Conservation (phyloP, 306 rosid species). For the Pyrus communis region DNA sequence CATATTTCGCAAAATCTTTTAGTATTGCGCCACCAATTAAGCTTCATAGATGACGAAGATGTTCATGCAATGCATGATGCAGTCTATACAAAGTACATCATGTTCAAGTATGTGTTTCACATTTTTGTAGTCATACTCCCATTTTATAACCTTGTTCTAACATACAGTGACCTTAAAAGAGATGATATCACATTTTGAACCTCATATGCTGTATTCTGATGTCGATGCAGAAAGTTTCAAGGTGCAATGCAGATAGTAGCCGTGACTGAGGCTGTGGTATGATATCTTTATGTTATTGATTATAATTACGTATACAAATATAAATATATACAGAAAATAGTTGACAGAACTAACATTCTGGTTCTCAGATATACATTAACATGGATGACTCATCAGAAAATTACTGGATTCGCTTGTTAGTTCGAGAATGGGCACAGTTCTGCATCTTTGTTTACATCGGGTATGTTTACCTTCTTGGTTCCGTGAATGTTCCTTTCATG, state of each 20-base stretch:
- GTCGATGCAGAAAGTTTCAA: constrained; percentile 68
- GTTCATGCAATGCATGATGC: constrained; percentile 76
- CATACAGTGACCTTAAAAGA: not conserved
- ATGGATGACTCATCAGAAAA: constrained; percentile 59
- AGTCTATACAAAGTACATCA: constrained; percentile 67
- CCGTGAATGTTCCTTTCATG: not conserved
- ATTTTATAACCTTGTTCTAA: not conserved
- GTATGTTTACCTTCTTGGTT: constrained; percentile 34
- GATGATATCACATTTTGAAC: constrained; percentile 10
- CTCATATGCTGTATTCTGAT: constrained; percentile 10
- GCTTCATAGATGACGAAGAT: constrained; percentile 62
- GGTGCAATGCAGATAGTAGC: constrained; percentile 97
- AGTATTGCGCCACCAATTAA: constrained; percentile 65
- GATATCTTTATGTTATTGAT: constrained; percentile 10
- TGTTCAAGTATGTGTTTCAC: constrained; percentile 66
- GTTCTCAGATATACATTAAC: constrained; percentile 67
- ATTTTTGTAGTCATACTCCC: not conserved
- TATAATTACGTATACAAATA: not conserved
- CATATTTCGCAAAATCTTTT: constrained; percentile 78
- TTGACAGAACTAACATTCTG: constrained; percentile 2
- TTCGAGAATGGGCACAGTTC: constrained; percentile 84
- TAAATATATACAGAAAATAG: not conserved
- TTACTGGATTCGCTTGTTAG: constrained; percentile 79
- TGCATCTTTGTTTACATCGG: constrained; percentile 89
- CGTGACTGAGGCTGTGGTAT: constrained; percentile 77